Conservation (phyloP, 179 eudicot genomes). For the Spinacia oleracea region DNA sequence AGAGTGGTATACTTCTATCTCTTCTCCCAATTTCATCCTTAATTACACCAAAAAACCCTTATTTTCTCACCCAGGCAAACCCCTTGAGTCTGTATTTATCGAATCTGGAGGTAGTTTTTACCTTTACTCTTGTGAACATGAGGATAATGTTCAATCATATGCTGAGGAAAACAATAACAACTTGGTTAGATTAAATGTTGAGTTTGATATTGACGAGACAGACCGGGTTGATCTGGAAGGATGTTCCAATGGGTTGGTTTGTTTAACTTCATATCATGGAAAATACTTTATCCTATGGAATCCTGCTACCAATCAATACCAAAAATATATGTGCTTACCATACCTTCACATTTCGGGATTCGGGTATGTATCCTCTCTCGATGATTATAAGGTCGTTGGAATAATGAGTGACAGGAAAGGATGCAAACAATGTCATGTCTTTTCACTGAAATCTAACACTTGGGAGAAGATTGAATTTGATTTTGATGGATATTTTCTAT, state of each 20-base stretch:
- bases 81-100: background rate
- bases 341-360: slow-evolving; percentile 6
- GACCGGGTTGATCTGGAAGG: slow-evolving; percentile 9
- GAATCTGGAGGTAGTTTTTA: background rate
- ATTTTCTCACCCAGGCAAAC: background rate
- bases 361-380: slow-evolving; percentile 5
- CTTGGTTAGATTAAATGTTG: no score
- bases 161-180: background rate
- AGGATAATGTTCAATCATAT: no score
- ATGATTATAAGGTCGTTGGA: slow-evolving; percentile 16
- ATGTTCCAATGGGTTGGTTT: slow-evolving; percentile 19
- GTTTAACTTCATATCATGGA: background rate
- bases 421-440: background rate
- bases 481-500: background rate
- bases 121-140: background rate
- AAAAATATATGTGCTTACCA: slow-evolving; percentile 2
- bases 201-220: slow-evolving; percentile 3
- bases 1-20: background rate
- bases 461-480: slow-evolving; percentile 6
- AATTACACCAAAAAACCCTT: background rate
- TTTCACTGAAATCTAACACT: background rate
- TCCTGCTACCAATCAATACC: background rate
- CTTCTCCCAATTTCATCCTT: background rate
- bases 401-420: background rate
- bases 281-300: slow-evolving; percentile 16